These are phyloP conservation scores for Lipomyces chichibuensis DNA, from an alignment of 805 yeast species.

Conservation along the genomic window DNA sequence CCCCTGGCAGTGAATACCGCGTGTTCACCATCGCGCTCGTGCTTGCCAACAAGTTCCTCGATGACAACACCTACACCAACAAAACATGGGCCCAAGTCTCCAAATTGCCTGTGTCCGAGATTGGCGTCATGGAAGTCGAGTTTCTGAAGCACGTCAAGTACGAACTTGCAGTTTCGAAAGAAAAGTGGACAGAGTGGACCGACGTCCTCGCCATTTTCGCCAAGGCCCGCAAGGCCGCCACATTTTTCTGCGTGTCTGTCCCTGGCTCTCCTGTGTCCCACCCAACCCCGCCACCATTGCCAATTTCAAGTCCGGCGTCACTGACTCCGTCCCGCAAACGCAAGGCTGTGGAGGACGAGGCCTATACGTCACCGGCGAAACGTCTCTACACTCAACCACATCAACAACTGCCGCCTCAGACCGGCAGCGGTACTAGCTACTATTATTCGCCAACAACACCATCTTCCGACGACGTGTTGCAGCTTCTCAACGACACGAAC, in stretches of 20 bases:
- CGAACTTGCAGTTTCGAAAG: conserved; percentile 21
- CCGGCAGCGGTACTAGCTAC: neutral
- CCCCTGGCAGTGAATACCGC: conserved; percentile 45
- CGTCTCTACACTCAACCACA: conserved; percentile 1
- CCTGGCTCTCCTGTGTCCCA: conserved; percentile 28
- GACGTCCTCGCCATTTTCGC: conserved; percentile 22
- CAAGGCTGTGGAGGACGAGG: conserved; percentile 11
- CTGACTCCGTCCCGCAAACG: conserved; percentile 7
- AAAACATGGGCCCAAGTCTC: conserved; percentile 97
- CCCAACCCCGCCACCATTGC: neutral
- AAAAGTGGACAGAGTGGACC: conserved; percentile 27
- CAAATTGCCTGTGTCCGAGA: conserved; percentile 62
- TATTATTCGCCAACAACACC: neutral
- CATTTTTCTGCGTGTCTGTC: conserved; percentile 21
- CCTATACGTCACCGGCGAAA: conserved; percentile 5
- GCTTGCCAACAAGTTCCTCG: conserved; percentile 90
- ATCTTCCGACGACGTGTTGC: neutral
- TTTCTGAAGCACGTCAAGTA: conserved; percentile 24
- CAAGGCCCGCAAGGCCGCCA: conserved; percentile 16
- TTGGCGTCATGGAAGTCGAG: conserved; percentile 43
- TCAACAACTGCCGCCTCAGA: neutral
- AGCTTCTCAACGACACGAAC: neutral
- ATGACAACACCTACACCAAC: conserved; percentile 94
- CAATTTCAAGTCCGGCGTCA: conserved; percentile 1
- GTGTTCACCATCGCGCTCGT: conserved; percentile 66